Conservation (phyloP, 768 basidiomycete species). For the Lentinula raphanica region DNA sequence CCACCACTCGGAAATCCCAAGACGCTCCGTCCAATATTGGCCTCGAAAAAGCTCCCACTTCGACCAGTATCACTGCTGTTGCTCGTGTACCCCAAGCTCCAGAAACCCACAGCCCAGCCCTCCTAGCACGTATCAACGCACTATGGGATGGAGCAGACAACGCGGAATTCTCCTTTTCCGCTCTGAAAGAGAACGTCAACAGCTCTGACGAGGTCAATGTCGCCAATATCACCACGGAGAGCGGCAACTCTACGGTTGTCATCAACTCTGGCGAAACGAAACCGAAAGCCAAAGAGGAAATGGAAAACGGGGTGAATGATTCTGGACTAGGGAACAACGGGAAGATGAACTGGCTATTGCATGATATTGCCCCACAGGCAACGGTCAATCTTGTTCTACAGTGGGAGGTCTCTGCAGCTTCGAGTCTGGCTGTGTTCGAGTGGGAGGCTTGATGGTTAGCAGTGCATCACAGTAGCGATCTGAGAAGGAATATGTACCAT, state of each 20-base stretch:
- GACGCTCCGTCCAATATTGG: not conserved
- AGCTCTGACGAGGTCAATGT: not conserved
- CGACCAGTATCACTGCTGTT: not conserved
- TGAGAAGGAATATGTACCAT: no score
- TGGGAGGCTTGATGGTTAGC: not conserved
- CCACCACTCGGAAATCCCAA: not conserved
- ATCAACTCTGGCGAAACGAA: not conserved
- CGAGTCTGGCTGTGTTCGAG: constrained; percentile 17
- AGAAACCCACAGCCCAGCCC: not conserved
- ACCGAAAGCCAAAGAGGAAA: not conserved
- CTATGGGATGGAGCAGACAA: constrained; percentile 36
- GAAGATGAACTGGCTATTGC: constrained; percentile 27
- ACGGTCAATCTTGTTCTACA: constrained; percentile 27
- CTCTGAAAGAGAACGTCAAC: not conserved
- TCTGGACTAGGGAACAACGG: constrained; percentile 26
- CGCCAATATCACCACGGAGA: not conserved
- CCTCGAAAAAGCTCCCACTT: not conserved
- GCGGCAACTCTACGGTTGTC: not conserved
- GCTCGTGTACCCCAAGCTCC: not conserved
- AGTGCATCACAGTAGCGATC: no score
- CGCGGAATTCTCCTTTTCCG: constrained; percentile 5
- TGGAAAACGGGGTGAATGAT: constrained; percentile 10
- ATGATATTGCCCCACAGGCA: constrained; percentile 25
- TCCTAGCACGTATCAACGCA: constrained; percentile 20
- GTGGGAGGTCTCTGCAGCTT: constrained; percentile 32